Percentiles rank a stretch among this genome's conserved stretches.
These are phyloP conservation scores for Catenaria anguillulae DNA, from an alignment of 371 early-diverging fungal species.

Conservation along the genomic window DNA sequence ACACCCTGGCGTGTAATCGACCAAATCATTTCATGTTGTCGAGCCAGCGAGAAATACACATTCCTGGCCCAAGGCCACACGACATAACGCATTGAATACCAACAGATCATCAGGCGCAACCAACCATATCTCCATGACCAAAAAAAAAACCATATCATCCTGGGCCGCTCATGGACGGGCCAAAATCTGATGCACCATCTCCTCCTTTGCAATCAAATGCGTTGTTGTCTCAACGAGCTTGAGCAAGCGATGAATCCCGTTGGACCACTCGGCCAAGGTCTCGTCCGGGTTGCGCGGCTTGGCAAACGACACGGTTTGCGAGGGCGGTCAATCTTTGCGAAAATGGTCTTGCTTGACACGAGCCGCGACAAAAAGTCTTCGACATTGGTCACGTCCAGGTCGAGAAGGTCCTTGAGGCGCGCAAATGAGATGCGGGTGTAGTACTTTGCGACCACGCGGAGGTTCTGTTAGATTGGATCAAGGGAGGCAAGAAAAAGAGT, in stretches of 20 bases:
- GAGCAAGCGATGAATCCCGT: conserved; percentile 69
- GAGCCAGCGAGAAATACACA: too few species aligned
- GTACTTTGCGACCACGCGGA: conserved; percentile 88
- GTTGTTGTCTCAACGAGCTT: conserved; percentile 86
- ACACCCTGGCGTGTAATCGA: too few species aligned
- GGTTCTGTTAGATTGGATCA: conserved; percentile 36
- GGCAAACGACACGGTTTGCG: conserved; percentile 75
- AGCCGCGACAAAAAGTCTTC: conserved; percentile 82
- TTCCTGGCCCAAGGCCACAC: too few species aligned
- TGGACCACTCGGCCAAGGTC: conserved; percentile 81
- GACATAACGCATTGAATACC: too few species aligned
- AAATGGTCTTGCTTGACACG: conserved; percentile 84
- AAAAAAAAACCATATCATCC: too few species aligned
- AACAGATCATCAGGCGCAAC: too few species aligned
- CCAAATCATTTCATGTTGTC: too few species aligned
- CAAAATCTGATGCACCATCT: conserved; percentile 23
- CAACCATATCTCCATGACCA: too few species aligned
- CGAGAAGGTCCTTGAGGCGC: conserved; percentile 60
- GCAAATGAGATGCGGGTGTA: conserved; percentile 74
- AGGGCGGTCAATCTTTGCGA: conserved; percentile 86
- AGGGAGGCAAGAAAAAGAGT: not conserved
- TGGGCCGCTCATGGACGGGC: too few species aligned
- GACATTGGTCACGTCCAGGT: conserved; percentile 54
- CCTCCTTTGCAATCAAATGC: conserved; percentile 91
- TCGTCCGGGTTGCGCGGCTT: conserved; percentile 69